Evolutionary conservation across 768 basidiomycete genomes (phyloP).

Genomic region (Lactarius trivialis): DNA sequence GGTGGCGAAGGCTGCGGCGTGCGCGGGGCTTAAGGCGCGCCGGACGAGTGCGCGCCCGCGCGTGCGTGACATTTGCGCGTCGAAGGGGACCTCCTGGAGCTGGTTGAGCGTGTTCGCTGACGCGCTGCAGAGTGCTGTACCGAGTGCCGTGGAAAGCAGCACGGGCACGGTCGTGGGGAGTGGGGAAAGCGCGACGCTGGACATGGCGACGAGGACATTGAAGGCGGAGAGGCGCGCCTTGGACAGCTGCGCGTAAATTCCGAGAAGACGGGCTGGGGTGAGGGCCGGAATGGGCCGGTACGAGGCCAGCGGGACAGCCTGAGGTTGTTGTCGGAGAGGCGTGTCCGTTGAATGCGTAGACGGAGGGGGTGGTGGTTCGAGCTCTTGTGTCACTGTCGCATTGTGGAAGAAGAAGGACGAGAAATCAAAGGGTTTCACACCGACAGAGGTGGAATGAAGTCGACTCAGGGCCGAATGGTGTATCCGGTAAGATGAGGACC

Average conservation of each 20-base stretch:
- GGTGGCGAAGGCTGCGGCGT: constrained; percentile 74
- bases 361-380: neutral
- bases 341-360: neutral
- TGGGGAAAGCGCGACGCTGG: constrained; percentile 89
- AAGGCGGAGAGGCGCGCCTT: constrained; percentile 80
- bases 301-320: constrained; percentile 20
- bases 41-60: constrained; percentile 82
- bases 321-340: constrained; percentile 6
- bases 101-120: constrained; percentile 96
- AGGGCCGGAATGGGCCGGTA: constrained; percentile 32
- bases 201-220: constrained; percentile 84
- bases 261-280: constrained; percentile 47
- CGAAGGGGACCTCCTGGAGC: constrained; percentile 88
- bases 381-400: neutral
- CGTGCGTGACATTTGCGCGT: constrained; percentile 94
- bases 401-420: constrained; percentile 19
- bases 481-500: constrained; percentile 5
- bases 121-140: constrained; percentile 86
- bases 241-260: constrained; percentile 72
- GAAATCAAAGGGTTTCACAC: constrained; percentile 8
- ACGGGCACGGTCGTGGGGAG: constrained; percentile 77
- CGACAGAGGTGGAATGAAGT: neutral
- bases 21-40: constrained; percentile 74
- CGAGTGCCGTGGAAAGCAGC: constrained; percentile 79
- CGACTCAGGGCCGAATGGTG: constrained; percentile 11